Percentiles rank a stretch among this genome's conserved stretches.
These are phyloP conservation scores for Anisogramma anomala DNA, from an alignment of 2,329 filamentous ascomycete species.

Conservation along the genomic window DNA sequence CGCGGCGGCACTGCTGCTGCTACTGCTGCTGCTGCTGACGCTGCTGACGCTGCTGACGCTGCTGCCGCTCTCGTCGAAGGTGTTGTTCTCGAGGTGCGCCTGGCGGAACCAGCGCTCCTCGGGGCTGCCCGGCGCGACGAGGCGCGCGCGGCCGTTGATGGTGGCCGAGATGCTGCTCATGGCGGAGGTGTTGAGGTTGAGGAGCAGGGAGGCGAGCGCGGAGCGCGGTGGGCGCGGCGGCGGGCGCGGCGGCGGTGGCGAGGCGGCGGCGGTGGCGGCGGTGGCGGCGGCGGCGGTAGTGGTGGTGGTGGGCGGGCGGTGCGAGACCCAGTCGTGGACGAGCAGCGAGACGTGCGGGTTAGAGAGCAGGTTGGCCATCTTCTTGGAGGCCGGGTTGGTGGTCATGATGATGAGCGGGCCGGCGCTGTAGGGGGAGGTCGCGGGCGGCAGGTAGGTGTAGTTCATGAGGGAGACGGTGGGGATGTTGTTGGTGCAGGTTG, in stretches of 20 bases:
- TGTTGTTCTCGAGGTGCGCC: conserved; percentile 84
- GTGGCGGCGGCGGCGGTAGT: conserved; percentile 36
- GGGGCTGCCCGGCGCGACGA: conserved; percentile 61
- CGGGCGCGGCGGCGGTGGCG: conserved; percentile 3
- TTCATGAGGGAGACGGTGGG: conserved; percentile 98
- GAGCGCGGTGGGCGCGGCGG: conserved; percentile 34
- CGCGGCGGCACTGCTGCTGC: no score
- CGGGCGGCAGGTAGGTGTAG: conserved; percentile 87
- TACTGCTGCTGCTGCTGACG: no score
- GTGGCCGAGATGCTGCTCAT: conserved; percentile 84
- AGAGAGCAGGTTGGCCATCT: conserved; percentile 66
- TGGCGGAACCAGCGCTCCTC: conserved; percentile 78
- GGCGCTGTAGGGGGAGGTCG: conserved; percentile 44
- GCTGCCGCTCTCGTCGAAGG: conserved; percentile 56
- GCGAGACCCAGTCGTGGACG: conserved; percentile 96
- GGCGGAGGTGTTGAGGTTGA: conserved; percentile 83
- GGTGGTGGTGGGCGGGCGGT: conserved; percentile 67
- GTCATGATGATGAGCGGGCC: conserved; percentile 93
- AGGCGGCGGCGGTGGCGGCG: conserved; percentile 42
- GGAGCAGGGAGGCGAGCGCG: conserved; percentile 68
- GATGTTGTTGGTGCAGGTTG: conserved; percentile 71
- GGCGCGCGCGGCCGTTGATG: conserved; percentile 74
- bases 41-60: no score
- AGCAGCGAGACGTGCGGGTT: conserved; percentile 86
- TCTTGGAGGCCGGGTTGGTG: conserved; percentile 66